Percentiles rank a stretch among this genome's conserved stretches.
phyloP scores from a whole-genome alignment of 2,329 filamentous ascomycete genomes.

The Fusarium caatingaense region DNA sequence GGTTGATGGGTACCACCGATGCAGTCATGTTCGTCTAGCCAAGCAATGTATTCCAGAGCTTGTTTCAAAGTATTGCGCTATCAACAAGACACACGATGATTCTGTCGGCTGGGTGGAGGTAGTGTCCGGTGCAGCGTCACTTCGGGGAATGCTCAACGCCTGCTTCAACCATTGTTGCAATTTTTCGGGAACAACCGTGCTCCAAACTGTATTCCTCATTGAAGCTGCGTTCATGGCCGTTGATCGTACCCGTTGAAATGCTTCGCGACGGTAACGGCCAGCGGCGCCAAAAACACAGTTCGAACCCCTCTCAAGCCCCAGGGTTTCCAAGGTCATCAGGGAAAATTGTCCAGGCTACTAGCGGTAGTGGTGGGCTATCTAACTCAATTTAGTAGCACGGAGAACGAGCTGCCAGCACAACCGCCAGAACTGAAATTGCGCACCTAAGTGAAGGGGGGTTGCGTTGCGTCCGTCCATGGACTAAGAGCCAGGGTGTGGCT shows the following conservation, averaged over 20 bases:
- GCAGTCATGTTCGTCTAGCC: neutral
- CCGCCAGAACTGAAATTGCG: constrained; percentile 43
- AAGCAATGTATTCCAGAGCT: constrained; percentile 19
- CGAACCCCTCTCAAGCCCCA: constrained; percentile 17
- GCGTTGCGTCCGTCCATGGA: constrained; percentile 23
- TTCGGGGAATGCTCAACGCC: constrained; percentile 26
- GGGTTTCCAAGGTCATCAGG: constrained; percentile 21
- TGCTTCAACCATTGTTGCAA: constrained; percentile 7
- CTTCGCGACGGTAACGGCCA: constrained; percentile 28
- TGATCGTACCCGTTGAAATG: constrained; percentile 24
- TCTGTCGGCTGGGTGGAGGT: constrained; percentile 17
- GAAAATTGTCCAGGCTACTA: constrained; percentile 24
- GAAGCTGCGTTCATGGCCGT: constrained; percentile 21
- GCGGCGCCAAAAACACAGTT: constrained; percentile 28
- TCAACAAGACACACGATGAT: constrained; percentile 27
- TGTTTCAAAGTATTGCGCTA: constrained; percentile 29
- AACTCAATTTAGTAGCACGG: constrained; percentile 15
- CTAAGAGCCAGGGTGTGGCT: constrained; percentile 41
- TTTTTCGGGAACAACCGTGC: constrained; percentile 9
- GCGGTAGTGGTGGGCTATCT: constrained; percentile 21
- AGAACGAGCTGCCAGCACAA: constrained; percentile 13
- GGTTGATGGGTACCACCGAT: constrained; percentile 23
- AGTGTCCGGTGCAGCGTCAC: constrained; percentile 3
- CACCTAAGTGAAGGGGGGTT: constrained; percentile 29
- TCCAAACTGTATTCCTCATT: constrained; percentile 18